Evolutionary conservation across 2,329 filamentous ascomycete genomes (phyloP), one percentile per base, ranked within the genome.

Genomic region (Sporothrix globosa): DNA sequence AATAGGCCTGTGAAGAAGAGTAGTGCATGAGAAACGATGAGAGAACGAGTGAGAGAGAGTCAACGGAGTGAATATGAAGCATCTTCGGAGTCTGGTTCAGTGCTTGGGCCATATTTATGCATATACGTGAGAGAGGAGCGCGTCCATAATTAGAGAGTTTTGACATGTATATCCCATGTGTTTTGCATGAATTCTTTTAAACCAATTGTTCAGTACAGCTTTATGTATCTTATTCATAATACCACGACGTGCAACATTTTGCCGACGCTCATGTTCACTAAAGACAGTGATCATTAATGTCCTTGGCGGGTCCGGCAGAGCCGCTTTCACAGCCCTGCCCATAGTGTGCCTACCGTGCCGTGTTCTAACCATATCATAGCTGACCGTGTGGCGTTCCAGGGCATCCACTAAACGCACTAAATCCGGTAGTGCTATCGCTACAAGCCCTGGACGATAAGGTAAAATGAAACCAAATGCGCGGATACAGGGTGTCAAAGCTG

Each of bases 91-190:
- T 52, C 27, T 53, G 44, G 24, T 21, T 34, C 7, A 2, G 21
- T n/a, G 1, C 21, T 21, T n/a, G 53, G 30, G 30, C 24, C 39
- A 13, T n/a, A 10, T 21, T 60, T 4, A 34, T 58, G 58, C 58
- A 63, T 63, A 46, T 46, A 63, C 21, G 17, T n/a, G 58, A 63
- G 39, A 63, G 58, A 63, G 21, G n/a, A 63, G 58, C 58, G 41
- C 27, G 6, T 46, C 3, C 21, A 27, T 63, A 63, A 27, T 19
- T 27, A 56, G 13, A 56, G 13, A 24, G 34, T 21, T 41, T 54
- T 9, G 34, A 34, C 34, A 34, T 34, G 34, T 34, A 34, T 34
- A 7, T 9, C 6, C 5, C 7, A 6, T 9, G 34, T 34, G 7
- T 34, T 34, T 34, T 7, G 34, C 2, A 7, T 34, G 34, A 34